Evolutionary conservation across 1,139 yeast species (phyloP).

Genomic region (Eremothecium cymbalariae): DNA sequence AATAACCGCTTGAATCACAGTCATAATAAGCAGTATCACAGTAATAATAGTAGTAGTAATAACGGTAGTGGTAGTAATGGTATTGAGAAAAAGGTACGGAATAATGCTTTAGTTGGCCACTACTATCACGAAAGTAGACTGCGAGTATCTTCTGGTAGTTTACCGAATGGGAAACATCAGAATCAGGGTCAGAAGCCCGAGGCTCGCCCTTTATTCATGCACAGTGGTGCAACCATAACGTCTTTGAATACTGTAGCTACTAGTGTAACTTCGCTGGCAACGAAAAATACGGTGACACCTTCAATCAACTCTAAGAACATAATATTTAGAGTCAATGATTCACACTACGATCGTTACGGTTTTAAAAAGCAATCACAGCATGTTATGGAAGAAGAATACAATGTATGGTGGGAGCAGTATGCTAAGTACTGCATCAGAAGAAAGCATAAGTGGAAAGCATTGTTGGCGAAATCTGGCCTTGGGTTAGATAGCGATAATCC

Average conservation of each 20-base stretch:
- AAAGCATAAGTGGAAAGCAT: constrained; percentile 63
- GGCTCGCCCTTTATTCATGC: constrained; percentile 3
- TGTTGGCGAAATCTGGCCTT: constrained; percentile 66
- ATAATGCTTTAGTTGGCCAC: no score
- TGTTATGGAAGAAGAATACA: constrained; percentile 49
- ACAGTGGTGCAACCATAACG: constrained; percentile 2
- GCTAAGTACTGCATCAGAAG: constrained; percentile 54
- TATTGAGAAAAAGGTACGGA: no score
- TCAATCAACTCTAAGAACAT: background rate
- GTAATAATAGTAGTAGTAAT: no score
- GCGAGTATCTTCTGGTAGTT: no score
- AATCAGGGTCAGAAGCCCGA: no score
- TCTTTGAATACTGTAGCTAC: constrained; percentile 3
- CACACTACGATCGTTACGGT: constrained; percentile 67
- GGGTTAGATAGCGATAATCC: constrained; percentile 34
- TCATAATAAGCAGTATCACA: no score
- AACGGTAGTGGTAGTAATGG: no score
- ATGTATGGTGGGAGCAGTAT: constrained; percentile 66
- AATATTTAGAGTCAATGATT: constrained; percentile 1
- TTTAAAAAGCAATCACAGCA: constrained; percentile 58
- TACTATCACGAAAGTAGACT: background rate
- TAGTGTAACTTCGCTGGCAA: constrained; percentile 1
- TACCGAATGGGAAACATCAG: no score
- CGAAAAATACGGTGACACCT: background rate
- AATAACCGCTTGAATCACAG: background rate